Conservation (phyloP, 2,329 filamentous ascomycete species). For the Stylonectria norvegica region DNA sequence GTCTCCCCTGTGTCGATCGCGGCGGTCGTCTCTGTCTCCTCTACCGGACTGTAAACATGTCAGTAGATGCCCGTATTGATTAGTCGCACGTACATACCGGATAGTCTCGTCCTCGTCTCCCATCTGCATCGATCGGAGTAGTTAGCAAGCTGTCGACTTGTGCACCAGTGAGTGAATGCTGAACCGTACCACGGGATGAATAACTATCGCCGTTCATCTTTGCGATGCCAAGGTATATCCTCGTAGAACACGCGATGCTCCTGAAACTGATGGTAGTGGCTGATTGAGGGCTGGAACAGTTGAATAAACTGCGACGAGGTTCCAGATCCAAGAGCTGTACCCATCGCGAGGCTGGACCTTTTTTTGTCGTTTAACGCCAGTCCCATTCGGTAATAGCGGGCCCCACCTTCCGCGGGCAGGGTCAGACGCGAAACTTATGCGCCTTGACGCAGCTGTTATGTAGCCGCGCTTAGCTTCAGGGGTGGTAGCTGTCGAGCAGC, state of each 20-base stretch:
- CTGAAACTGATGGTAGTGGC: conserved; percentile 22
- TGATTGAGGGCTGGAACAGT: conserved; percentile 19
- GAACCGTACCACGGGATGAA: conserved; percentile 72
- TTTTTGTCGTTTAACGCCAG: conserved; percentile 35
- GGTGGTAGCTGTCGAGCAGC: background rate
- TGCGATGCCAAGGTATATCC: conserved; percentile 18
- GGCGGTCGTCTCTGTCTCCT: conserved; percentile 34
- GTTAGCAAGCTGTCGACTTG: too few species aligned
- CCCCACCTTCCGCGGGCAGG: too few species aligned
- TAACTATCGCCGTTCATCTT: conserved; percentile 86
- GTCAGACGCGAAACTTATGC: too few species aligned
- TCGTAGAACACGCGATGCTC: conserved; percentile 9
- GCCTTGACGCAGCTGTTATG: too few species aligned
- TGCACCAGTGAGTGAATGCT: too few species aligned
- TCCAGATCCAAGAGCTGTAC: conserved; percentile 27
- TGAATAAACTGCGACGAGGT: conserved; percentile 29
- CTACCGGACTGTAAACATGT: conserved; percentile 27
- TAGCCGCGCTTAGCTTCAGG: background rate
- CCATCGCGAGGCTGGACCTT: conserved; percentile 45
- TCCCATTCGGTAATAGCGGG: conserved; percentile 21
- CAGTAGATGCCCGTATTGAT: conserved; percentile 11
- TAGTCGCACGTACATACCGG: conserved; percentile 48
- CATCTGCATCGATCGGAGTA: conserved; percentile 30
- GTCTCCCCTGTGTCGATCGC: conserved; percentile 30
- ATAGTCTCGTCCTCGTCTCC: conserved; percentile 55